phyloP scores from a whole-genome alignment of 441 rosid species.

The Erodium texanum region DNA sequence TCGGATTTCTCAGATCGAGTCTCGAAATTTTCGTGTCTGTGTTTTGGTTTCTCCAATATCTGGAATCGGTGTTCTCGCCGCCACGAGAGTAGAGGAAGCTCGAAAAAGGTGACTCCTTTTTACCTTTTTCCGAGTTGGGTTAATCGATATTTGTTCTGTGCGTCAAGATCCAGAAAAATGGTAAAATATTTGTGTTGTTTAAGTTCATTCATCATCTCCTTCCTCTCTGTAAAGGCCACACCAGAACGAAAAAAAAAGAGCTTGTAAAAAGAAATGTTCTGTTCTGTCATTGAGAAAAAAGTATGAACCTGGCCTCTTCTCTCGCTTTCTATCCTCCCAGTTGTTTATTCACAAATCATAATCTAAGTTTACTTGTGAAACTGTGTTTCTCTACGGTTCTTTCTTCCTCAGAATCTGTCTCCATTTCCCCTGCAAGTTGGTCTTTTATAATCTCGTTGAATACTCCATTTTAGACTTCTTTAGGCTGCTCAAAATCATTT shows the following conservation, averaged over 20 bases:
- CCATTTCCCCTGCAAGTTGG: conserved; percentile 55
- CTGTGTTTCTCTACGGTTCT: not conserved
- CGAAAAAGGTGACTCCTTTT: not conserved
- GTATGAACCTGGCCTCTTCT: conserved; percentile 30
- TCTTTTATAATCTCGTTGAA: conserved; percentile 19
- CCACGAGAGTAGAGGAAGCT: not conserved
- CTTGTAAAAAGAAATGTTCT: not conserved
- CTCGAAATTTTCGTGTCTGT: not conserved
- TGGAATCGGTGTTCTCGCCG: not conserved
- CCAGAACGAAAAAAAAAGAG: not conserved
- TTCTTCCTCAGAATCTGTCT: conserved; percentile 33
- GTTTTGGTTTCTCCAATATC: not conserved
- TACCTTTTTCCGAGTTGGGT: conserved; percentile 10
- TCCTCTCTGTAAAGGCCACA: conserved; percentile 32
- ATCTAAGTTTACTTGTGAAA: not conserved
- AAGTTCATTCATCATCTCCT: conserved; percentile 13
- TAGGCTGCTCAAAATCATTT: not conserved
- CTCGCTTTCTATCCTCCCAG: conserved; percentile 10
- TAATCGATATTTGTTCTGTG: conserved; percentile 16
- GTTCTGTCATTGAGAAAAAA: conserved; percentile 15
- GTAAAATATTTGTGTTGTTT: conserved; percentile 14
- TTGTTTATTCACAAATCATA: not conserved
- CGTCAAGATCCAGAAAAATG: conserved; percentile 15
- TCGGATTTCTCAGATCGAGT: not conserved
- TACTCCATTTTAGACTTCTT: conserved; percentile 15